phyloP scores from a whole-genome alignment of 208 protist genomes.

The Paratrypanosoma confusum region DNA sequence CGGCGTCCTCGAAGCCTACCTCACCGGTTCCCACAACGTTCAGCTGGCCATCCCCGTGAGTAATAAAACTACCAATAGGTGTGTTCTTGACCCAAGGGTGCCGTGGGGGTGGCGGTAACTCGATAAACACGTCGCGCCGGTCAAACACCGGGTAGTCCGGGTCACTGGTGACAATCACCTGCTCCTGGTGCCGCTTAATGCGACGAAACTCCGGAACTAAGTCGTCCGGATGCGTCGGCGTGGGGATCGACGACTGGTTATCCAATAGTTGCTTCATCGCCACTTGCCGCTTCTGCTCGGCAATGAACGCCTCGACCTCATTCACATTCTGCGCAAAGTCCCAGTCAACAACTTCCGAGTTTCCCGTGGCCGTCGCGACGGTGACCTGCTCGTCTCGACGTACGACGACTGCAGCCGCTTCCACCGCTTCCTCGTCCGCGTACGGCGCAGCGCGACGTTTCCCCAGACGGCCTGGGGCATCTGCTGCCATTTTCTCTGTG shows the following conservation, averaged over 20 bases:
- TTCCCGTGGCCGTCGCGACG: no score
- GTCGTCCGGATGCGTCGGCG: slow-evolving; percentile 48
- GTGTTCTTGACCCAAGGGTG: slow-evolving; percentile 78
- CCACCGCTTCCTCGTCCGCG: no score
- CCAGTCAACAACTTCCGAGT: no score
- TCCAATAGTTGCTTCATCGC: slow-evolving; percentile 19
- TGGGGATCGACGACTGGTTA: slow-evolving; percentile 53
- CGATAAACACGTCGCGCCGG: slow-evolving; percentile 36
- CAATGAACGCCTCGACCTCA: slow-evolving; percentile 53
- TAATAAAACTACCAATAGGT: slow-evolving; percentile 55
- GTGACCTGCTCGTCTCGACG: no score
- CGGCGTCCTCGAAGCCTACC: slow-evolving; percentile 72
- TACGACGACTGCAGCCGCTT: no score
- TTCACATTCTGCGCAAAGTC: slow-evolving; percentile 8
- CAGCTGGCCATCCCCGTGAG: slow-evolving; percentile 77
- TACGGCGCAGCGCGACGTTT: no score
- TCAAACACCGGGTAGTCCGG: slow-evolving; percentile 42
- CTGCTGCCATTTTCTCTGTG: no score
- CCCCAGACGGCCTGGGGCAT: no score
- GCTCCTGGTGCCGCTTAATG: slow-evolving; percentile 42
- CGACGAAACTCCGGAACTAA: slow-evolving; percentile 53
- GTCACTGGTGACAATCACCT: slow-evolving; percentile 31
- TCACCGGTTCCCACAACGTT: slow-evolving; percentile 44
- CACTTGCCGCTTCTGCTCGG: slow-evolving; percentile 36
- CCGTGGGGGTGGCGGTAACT: slow-evolving; percentile 28